Percentiles rank a stretch among this genome's conserved stretches.
phyloP scores from a whole-genome alignment of 2,329 filamentous ascomycete species.

The Sporothrix euskadiensis region DNA sequence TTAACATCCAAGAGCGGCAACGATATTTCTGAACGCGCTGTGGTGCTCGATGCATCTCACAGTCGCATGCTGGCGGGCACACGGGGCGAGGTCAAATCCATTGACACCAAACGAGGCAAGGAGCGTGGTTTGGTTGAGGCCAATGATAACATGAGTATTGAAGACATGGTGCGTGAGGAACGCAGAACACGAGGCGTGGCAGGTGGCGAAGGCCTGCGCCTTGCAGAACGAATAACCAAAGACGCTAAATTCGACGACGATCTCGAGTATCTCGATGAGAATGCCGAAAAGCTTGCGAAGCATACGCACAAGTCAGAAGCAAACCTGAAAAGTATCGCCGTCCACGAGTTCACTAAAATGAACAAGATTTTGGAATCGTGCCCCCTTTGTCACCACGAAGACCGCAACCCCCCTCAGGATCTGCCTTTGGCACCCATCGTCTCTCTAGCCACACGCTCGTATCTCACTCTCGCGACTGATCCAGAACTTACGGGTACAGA shows the following conservation, averaged over 20 bases:
- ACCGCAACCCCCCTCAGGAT: conserved; percentile 63
- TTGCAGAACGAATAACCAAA: conserved; percentile 92
- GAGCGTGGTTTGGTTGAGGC: conserved; percentile 84
- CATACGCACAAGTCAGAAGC: conserved; percentile 85
- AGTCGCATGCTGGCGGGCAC: conserved; percentile 81
- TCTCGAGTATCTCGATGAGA: conserved; percentile 97
- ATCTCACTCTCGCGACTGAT: conserved; percentile 83
- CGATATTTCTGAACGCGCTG: conserved; percentile 58
- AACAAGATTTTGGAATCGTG: conserved; percentile 83
- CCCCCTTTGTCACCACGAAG: conserved; percentile 89
- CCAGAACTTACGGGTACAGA: conserved; percentile 74
- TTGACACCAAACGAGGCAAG: conserved; percentile 77
- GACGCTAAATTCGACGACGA: conserved; percentile 88
- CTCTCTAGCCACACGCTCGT: conserved; percentile 81
- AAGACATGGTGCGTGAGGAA: conserved; percentile 97
- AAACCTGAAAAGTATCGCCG: conserved; percentile 82
- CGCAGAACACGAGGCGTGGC: conserved; percentile 75
- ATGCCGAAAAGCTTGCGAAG: conserved; percentile 83
- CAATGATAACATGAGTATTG: conserved; percentile 93
- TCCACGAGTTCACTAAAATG: conserved; percentile 86
- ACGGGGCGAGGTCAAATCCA: conserved; percentile 70
- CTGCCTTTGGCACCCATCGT: conserved; percentile 79
- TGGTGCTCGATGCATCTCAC: conserved; percentile 85
- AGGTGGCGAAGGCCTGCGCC: conserved; percentile 76
- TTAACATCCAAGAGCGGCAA: conserved; percentile 49